Conservation (phyloP, 108 stramenopile genomes). For the Cylindrotheca fusiformis region DNA sequence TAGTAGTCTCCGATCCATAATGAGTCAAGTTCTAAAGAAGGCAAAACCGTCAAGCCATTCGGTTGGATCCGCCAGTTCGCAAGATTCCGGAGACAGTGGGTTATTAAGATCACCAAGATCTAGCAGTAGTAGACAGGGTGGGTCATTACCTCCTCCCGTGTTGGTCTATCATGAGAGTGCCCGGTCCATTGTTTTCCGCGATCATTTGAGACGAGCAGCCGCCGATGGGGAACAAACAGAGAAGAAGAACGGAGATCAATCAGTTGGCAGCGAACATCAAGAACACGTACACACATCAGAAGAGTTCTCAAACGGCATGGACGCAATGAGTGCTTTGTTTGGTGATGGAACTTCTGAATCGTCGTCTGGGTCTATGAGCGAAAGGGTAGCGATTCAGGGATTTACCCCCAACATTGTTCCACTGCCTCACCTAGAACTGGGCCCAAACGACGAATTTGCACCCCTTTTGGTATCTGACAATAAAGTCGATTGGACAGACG, state of each 20-base stretch:
- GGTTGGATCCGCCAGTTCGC: slow-evolving; percentile 1
- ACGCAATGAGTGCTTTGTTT: slow-evolving; percentile 19
- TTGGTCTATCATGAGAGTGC: slow-evolving; percentile 84
- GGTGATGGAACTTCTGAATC: neutral
- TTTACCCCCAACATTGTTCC: slow-evolving; percentile 74
- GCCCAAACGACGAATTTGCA: slow-evolving; percentile 53
- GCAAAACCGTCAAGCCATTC: neutral
- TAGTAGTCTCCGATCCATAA: neutral
- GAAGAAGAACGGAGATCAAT: neutral
- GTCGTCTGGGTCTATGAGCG: neutral
- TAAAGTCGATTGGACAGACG: slow-evolving; percentile 36
- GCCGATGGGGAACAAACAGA: slow-evolving; percentile 4
- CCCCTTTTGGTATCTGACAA: slow-evolving; percentile 45
- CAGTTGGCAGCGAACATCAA: slow-evolving; percentile 1
- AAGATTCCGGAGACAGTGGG: slow-evolving; percentile 2
- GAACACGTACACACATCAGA: slow-evolving; percentile 10
- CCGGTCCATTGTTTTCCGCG: slow-evolving; percentile 87
- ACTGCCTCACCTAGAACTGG: slow-evolving; percentile 59
- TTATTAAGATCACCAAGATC: no score
- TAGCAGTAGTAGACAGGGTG: no score
- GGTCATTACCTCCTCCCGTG: slow-evolving; percentile 37
- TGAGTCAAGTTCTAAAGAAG: neutral
- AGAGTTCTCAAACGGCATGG: slow-evolving; percentile 18
- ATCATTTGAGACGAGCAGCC: slow-evolving; percentile 62
- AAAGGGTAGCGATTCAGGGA: slow-evolving; percentile 49